Evolutionary conservation across 2,329 filamentous ascomycete species (phyloP).

Genomic region (Phoma sp.): DNA sequence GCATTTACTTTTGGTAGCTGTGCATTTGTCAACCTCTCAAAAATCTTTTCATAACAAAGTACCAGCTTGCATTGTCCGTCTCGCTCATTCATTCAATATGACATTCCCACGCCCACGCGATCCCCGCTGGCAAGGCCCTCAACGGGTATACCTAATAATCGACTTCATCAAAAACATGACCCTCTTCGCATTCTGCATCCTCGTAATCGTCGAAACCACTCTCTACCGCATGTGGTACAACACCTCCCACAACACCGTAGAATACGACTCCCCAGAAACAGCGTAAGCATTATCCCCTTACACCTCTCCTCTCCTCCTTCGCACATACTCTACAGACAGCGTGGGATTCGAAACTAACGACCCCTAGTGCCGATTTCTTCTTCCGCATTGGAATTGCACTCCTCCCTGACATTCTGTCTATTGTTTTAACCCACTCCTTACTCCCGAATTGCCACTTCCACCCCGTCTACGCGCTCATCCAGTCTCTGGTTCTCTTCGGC

Average conservation of each 20-base stretch:
- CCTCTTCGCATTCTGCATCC: neutral
- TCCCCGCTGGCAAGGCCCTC: slow-evolving; percentile 4
- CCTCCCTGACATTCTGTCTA: neutral
- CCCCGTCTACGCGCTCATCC: neutral
- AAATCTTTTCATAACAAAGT: neutral
- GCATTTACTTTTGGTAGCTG: neutral
- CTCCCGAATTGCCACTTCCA: neutral
- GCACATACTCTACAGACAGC: neutral
- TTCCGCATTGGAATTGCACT: slow-evolving; percentile 8
- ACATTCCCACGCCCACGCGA: neutral
- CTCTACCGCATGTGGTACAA: slow-evolving; percentile 8
- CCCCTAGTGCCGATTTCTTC: neutral
- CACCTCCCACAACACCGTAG: neutral
- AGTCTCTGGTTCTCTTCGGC: neutral
- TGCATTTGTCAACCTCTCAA: neutral
- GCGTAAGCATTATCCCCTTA: too few species aligned
- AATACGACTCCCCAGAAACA: neutral
- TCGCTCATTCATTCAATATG: neutral
- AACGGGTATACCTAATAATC: neutral
- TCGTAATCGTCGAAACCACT: slow-evolving; percentile 1
- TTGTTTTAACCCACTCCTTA: neutral
- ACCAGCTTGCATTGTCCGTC: neutral
- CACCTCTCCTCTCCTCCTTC: too few species aligned
- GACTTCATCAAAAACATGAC: neutral
- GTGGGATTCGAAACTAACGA: neutral